phyloP scores from a whole-genome alignment of 1,284 basidiomycete genomes.

The Coniophora puteana region DNA sequence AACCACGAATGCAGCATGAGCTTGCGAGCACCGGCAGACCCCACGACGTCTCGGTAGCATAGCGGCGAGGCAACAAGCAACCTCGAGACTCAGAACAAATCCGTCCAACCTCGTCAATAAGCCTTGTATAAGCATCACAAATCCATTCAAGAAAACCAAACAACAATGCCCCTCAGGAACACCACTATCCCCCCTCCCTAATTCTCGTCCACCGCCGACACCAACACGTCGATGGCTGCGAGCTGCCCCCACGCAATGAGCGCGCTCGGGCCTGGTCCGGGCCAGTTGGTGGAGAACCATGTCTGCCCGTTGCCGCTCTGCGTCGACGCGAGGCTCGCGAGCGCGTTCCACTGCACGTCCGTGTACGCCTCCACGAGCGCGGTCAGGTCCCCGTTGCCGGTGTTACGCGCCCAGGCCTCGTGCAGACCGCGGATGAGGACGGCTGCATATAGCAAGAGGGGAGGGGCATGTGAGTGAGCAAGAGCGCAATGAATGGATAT shows the following conservation, averaged over 20 bases:
- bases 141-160: too few relatives aligned
- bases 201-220: conserved; percentile 14
- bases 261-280: conserved; percentile 13
- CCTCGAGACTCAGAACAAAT: too few relatives aligned
- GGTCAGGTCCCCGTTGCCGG: conserved; percentile 30
- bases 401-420: conserved; percentile 38
- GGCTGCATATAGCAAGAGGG: conserved; percentile 27
- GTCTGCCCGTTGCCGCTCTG: conserved; percentile 7
- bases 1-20: too few relatives aligned
- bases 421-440: conserved; percentile 44
- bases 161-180: too few relatives aligned
- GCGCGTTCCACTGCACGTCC: conserved; percentile 13
- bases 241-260: conserved; percentile 20
- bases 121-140: too few relatives aligned
- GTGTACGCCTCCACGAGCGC: conserved; percentile 40
- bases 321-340: conserved; percentile 16
- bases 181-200: too few relatives aligned
- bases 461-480: too few relatives aligned
- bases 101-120: too few relatives aligned
- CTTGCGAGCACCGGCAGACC: too few relatives aligned
- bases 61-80: too few relatives aligned
- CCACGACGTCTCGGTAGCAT: too few relatives aligned
- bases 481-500: too few relatives aligned
- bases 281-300: conserved; percentile 17
- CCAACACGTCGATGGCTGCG: conserved; percentile 15